Conservation (phyloP, 179 eudicot genomes). For the Actinidia arguta region DNA sequence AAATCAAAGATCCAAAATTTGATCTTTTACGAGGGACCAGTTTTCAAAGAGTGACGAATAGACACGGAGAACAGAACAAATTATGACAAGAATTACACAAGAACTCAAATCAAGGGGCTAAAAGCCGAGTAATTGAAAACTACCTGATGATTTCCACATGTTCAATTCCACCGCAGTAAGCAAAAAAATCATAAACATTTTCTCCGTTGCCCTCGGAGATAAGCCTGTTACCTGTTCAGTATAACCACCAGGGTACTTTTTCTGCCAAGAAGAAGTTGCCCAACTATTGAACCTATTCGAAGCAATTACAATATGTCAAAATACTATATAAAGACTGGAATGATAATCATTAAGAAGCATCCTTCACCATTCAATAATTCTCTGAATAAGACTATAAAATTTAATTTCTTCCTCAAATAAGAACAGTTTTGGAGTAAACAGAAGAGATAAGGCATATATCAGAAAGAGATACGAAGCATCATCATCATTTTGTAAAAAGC, state of each 20-base stretch:
- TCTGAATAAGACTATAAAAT: neutral
- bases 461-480: slow-evolving; percentile 6
- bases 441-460: neutral
- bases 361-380: neutral
- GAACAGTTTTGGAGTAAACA: neutral
- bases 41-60: neutral
- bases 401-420: slow-evolving; percentile 3
- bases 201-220: slow-evolving; percentile 72
- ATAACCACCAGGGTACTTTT: slow-evolving; percentile 45
- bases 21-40: neutral
- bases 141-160: slow-evolving; percentile 79
- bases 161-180: slow-evolving; percentile 65
- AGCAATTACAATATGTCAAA: neutral
- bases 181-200: slow-evolving; percentile 64
- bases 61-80: neutral
- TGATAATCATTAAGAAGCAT: neutral
- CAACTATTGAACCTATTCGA: neutral
- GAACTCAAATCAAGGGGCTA: neutral
- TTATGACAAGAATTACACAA: neutral
- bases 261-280: neutral
- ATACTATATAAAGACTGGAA: neutral
- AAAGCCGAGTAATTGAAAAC: neutral
- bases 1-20: slow-evolving; percentile 26
- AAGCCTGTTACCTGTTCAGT: slow-evolving; percentile 64
- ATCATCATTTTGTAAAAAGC: neutral